Conservation (phyloP, 306 rosid genomes). For the Quillaja saponaria region DNA sequence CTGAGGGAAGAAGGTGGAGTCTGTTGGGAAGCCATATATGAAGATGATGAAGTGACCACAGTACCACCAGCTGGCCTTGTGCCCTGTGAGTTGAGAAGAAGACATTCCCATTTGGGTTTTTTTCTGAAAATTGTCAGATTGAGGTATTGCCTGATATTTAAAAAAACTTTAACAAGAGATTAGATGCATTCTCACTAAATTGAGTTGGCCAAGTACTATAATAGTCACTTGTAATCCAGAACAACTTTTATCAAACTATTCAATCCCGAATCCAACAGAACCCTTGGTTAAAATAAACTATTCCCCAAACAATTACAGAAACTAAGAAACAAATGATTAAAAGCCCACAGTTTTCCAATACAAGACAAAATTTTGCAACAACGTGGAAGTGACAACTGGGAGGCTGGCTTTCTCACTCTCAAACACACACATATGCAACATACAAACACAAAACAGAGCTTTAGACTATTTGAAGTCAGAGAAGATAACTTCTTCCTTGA, state of each 20-base stretch:
- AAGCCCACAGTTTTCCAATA: not conserved
- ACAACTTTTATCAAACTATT: not conserved
- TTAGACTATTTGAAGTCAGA: constrained; percentile 7
- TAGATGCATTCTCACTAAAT: constrained; percentile 21
- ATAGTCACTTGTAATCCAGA: constrained; percentile 18
- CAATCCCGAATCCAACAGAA: not conserved
- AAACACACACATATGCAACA: constrained; percentile 10
- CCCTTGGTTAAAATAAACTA: not conserved
- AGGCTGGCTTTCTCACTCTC: not conserved
- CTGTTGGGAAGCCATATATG: constrained; percentile 60
- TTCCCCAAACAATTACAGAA: not conserved
- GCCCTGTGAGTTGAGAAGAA: constrained; percentile 67
- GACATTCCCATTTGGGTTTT: constrained; percentile 42
- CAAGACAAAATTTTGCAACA: not conserved
- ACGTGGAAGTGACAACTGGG: too few relatives aligned
- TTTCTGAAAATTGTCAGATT: constrained; percentile 48
- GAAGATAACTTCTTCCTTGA: constrained; percentile 16
- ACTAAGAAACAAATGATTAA: constrained; percentile 19
- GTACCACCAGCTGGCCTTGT: constrained; percentile 60
- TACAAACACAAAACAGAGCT: constrained; percentile 20
- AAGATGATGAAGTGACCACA: constrained; percentile 59
- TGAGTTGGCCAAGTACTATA: constrained; percentile 21
- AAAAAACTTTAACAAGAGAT: constrained; percentile 25
- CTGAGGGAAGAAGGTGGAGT: constrained; percentile 60
- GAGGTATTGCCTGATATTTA: constrained; percentile 30